Evolutionary conservation across 2,329 filamentous ascomycete species (phyloP).

Genomic region (Cladosporium sp.): DNA sequence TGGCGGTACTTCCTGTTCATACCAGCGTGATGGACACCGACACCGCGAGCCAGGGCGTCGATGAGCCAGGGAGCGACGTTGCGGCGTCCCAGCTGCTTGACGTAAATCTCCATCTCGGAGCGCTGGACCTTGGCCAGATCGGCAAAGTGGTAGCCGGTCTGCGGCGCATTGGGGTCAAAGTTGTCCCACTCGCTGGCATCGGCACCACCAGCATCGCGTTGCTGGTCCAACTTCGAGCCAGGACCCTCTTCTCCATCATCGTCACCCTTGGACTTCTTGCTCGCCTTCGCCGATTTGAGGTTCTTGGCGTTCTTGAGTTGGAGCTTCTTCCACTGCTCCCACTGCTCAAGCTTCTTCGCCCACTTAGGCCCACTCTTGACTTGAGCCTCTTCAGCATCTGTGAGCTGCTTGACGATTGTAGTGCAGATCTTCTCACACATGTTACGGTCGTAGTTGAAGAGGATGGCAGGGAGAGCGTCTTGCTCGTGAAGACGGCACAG

Average conservation of each 20-base stretch:
- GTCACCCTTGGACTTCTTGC: conserved; percentile 42
- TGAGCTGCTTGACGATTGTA: conserved; percentile 54
- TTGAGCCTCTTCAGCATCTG: conserved; percentile 56
- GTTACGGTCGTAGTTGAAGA: conserved; percentile 74
- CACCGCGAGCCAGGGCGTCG: conserved; percentile 62
- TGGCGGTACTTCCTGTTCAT: conserved; percentile 78
- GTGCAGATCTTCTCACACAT: conserved; percentile 62
- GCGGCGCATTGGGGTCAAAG: conserved; percentile 67
- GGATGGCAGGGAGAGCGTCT: conserved; percentile 68
- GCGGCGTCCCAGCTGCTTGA: conserved; percentile 54
- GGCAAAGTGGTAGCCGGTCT: conserved; percentile 66
- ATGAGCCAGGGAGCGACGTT: conserved; percentile 57
- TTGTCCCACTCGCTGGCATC: conserved; percentile 60
- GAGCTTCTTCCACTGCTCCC: conserved; percentile 57
- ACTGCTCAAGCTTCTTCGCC: conserved; percentile 60
- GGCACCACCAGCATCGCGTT: conserved; percentile 56
- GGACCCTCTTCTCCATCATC: conserved; percentile 47
- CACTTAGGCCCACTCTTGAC: conserved; percentile 60
- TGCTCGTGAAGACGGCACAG: conserved; percentile 61
- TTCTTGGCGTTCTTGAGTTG: conserved; percentile 42
- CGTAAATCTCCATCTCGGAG: conserved; percentile 59
- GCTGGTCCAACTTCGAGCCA: conserved; percentile 57
- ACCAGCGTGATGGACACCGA: conserved; percentile 77
- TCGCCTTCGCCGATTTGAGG: conserved; percentile 38
- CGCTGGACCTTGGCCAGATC: conserved; percentile 59